Evolutionary conservation across 371 early-diverging fungal genomes (phyloP).

Genomic region (Rhizopus sp.): DNA sequence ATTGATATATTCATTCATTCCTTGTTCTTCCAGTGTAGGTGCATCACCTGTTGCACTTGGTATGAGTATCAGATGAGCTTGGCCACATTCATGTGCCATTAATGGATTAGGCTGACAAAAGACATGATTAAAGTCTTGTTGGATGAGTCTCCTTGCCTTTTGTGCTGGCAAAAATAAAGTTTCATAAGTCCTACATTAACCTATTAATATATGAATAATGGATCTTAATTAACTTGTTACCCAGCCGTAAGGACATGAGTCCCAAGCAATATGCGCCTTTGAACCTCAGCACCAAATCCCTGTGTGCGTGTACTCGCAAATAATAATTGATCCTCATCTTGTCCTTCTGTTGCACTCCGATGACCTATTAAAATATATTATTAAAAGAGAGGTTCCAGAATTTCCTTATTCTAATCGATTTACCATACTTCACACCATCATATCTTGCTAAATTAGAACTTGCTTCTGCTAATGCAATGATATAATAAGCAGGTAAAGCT

Average conservation of each 20-base stretch:
- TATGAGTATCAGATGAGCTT: conserved; percentile 65
- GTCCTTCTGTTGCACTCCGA: conserved; percentile 16
- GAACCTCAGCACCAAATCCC: conserved; percentile 84
- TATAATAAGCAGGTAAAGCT: conserved; percentile 87
- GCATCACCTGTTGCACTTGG: conserved; percentile 75
- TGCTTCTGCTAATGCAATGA: conserved; percentile 90
- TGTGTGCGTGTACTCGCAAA: conserved; percentile 66
- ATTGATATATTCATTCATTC: conserved; percentile 68
- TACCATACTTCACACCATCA: conserved; percentile 88
- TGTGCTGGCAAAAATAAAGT: conserved; percentile 80
- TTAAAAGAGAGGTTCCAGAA: background rate
- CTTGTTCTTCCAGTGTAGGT: conserved; percentile 41
- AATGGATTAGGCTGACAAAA: conserved; percentile 57
- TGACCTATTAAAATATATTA: conserved; percentile 34
- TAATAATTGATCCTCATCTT: conserved; percentile 36
- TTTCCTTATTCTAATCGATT: background rate
- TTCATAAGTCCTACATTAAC: conserved; percentile 50
- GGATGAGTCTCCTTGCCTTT: conserved; percentile 77
- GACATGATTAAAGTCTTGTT: conserved; percentile 74
- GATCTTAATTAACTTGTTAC: conserved; percentile 34
- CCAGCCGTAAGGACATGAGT: conserved; percentile 81
- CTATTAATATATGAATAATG: background rate
- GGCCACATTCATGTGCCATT: conserved; percentile 11
- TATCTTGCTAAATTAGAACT: conserved; percentile 88
- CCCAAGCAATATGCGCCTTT: conserved; percentile 82